Evolutionary conservation across 2,329 filamentous ascomycete genomes (phyloP).

Genomic region (Tolypocladium nubicola): DNA sequence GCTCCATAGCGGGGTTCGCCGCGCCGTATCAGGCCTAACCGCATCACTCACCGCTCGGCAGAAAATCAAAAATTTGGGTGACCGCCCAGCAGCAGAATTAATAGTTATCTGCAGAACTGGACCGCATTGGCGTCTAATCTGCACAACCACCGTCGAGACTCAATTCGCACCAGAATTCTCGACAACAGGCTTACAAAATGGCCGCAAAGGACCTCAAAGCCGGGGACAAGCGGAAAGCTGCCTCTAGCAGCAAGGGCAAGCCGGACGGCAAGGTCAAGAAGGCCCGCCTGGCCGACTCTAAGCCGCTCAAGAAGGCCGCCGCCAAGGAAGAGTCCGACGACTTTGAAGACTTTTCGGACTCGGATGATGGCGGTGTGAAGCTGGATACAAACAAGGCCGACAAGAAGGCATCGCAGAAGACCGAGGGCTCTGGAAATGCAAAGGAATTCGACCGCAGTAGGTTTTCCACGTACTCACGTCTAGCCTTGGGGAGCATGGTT

Average conservation of each 20-base stretch:
- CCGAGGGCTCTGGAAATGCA: conserved; percentile 18
- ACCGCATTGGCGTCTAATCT: neutral
- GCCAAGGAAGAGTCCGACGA: conserved; percentile 27
- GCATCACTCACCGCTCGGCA: conserved; percentile 24
- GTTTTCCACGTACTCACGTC: conserved; percentile 7
- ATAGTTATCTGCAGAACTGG: neutral
- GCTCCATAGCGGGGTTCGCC: conserved; percentile 16
- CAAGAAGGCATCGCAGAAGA: conserved; percentile 23
- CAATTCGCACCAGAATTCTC: neutral
- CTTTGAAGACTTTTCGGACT: conserved; percentile 35
- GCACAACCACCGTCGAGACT: neutral
- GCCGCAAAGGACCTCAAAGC: conserved; percentile 34
- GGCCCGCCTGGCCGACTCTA: conserved; percentile 28
- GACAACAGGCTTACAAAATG: conserved; percentile 22
- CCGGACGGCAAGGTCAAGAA: conserved; percentile 39
- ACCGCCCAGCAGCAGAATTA: neutral
- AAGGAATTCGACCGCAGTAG: conserved; percentile 32
- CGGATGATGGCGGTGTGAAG: conserved; percentile 41
- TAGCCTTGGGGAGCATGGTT: neutral
- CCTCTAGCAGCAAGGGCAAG: conserved; percentile 30
- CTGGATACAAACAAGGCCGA: conserved; percentile 26
- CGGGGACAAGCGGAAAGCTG: conserved; percentile 48
- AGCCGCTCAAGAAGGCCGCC: conserved; percentile 25
- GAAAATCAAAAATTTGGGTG: conserved; percentile 12
- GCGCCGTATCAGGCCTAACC: conserved; percentile 11